Conservation (phyloP, 371 early-diverging fungal genomes). For the Rhizopus microsporus region DNA sequence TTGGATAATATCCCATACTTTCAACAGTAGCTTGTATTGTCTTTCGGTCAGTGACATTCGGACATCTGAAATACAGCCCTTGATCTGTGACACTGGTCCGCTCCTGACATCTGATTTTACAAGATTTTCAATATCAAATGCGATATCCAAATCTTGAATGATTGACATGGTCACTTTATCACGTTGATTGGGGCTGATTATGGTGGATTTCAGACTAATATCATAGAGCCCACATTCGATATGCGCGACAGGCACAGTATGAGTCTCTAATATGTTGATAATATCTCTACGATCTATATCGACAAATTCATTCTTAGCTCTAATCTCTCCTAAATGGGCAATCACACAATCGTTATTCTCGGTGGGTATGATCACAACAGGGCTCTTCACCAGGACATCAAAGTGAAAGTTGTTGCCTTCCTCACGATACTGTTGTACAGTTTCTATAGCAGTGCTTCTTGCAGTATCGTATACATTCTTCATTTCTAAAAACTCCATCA, state of each 20-base stretch:
- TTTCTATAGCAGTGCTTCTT: slow-evolving; percentile 78
- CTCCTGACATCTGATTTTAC: slow-evolving; percentile 25
- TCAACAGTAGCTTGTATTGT: slow-evolving; percentile 79
- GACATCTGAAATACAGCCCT: slow-evolving; percentile 76
- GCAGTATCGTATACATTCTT: slow-evolving; percentile 87
- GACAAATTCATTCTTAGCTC: slow-evolving; percentile 74
- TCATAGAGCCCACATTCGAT: slow-evolving; percentile 71
- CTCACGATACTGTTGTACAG: slow-evolving; percentile 69
- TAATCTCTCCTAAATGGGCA: slow-evolving; percentile 87
- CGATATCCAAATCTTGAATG: slow-evolving; percentile 81
- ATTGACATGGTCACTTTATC: slow-evolving; percentile 62
- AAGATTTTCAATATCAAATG: slow-evolving; percentile 58
- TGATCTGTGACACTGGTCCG: slow-evolving; percentile 57
- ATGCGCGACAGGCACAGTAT: slow-evolving; percentile 48
- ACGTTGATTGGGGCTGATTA: slow-evolving; percentile 28
- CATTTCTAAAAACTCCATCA: slow-evolving; percentile 84
- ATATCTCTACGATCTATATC: slow-evolving; percentile 30
- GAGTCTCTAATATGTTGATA: slow-evolving; percentile 16
- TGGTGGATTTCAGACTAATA: slow-evolving; percentile 66
- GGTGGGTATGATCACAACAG: slow-evolving; percentile 88
- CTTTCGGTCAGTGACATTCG: slow-evolving; percentile 75
- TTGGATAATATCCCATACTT: slow-evolving; percentile 60
- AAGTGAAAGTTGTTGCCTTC: slow-evolving; percentile 68
- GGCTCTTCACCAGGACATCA: slow-evolving; percentile 84
- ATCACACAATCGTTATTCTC: slow-evolving; percentile 54